phyloP scores from a whole-genome alignment of 2,329 filamentous ascomycete species.

The Herpotrichia juniperi region DNA sequence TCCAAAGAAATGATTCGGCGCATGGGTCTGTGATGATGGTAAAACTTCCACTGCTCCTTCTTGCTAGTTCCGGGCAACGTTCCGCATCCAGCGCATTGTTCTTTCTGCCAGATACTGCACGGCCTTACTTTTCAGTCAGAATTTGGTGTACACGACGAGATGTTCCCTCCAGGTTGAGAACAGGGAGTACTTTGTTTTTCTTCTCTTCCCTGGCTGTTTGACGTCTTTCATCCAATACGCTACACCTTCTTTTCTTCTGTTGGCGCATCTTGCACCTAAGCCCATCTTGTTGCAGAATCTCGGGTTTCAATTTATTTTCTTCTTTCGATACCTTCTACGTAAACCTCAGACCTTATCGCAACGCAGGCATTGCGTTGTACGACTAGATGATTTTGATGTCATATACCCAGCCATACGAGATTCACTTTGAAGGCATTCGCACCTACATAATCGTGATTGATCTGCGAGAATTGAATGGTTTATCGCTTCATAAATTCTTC shows the following conservation, averaged over 20 bases:
- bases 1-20: slow-evolving; percentile 39
- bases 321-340: not conserved
- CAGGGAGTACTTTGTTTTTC: too few relatives aligned
- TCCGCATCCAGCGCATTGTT: not conserved
- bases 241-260: not conserved
- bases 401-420: slow-evolving; percentile 4
- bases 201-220: not conserved
- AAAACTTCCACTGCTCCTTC: not conserved
- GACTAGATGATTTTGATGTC: slow-evolving; percentile 2
- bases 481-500: too few relatives aligned
- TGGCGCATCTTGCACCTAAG: not conserved
- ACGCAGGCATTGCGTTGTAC: not conserved
- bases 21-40: slow-evolving; percentile 31
- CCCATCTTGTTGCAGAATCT: not conserved
- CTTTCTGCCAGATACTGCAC: not conserved
- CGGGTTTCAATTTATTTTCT: not conserved
- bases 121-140: too few relatives aligned
- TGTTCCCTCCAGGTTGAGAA: too few relatives aligned
- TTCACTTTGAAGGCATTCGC: not conserved
- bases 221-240: not conserved
- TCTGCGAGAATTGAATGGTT: too few relatives aligned
- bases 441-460: not conserved
- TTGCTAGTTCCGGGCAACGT: not conserved
- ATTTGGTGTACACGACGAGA: too few relatives aligned
- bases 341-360: not conserved